These are phyloP conservation scores for Panellus pusillus DNA, from an alignment of 768 basidiomycete species.

Conservation along the genomic window DNA sequence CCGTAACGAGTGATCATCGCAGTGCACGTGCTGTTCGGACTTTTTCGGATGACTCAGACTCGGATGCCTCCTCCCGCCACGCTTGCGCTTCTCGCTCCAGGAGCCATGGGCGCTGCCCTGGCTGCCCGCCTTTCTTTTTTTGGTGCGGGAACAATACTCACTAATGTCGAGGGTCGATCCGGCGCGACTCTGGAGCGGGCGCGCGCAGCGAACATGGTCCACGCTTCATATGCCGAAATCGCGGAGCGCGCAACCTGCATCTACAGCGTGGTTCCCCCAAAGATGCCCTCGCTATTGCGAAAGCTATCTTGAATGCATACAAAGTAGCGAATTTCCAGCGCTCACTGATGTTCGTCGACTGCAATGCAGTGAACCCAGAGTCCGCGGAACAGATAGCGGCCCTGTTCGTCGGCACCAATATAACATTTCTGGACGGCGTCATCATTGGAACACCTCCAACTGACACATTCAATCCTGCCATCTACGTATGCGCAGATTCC, in stretches of 20 bases:
- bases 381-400: slow-evolving; percentile 40
- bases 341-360: slow-evolving; percentile 39
- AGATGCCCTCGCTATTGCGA: slow-evolving; percentile 36
- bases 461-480: slow-evolving; percentile 39
- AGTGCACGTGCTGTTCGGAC: too few relatives aligned
- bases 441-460: slow-evolving; percentile 48
- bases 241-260: slow-evolving; percentile 35
- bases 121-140: slow-evolving; percentile 6
- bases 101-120: slow-evolving; percentile 20
- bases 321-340: background rate
- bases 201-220: slow-evolving; percentile 40
- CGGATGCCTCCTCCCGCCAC: background rate
- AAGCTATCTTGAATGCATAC: slow-evolving; percentile 25
- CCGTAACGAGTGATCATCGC: too few relatives aligned
- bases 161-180: slow-evolving; percentile 45
- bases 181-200: slow-evolving; percentile 39
- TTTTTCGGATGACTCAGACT: too few relatives aligned
- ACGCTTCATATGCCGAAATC: slow-evolving; percentile 39
- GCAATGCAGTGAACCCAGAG: slow-evolving; percentile 46
- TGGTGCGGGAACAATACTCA: slow-evolving; percentile 24
- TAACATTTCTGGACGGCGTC: slow-evolving; percentile 45
- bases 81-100: slow-evolving; percentile 17
- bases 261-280: slow-evolving; percentile 50
- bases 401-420: slow-evolving; percentile 35
- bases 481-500: slow-evolving; percentile 42